phyloP scores from a whole-genome alignment of 768 basidiomycete species.

The Pulveroboletus frians region DNA sequence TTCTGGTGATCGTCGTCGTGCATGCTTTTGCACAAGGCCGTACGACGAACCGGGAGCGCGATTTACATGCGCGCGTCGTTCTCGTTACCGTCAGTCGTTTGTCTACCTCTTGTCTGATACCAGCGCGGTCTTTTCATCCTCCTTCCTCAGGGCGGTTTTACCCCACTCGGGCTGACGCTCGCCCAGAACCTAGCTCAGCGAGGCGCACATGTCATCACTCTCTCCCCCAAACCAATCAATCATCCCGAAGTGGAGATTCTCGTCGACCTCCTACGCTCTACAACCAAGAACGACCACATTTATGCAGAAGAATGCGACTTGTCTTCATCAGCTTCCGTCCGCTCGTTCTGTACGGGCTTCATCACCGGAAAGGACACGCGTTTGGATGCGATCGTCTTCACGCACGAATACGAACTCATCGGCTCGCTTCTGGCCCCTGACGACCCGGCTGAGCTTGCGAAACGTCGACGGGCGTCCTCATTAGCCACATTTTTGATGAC shows the following conservation, averaged over 20 bases:
- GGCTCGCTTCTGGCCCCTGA: conserved; percentile 40
- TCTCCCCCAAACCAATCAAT: conserved; percentile 55
- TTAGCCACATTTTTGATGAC: conserved; percentile 73
- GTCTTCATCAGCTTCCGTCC: conserved; percentile 57
- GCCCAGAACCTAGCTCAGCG: conserved; percentile 62
- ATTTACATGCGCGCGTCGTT: conserved; percentile 66
- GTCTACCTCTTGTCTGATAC: not conserved
- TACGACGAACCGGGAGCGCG: conserved; percentile 65
- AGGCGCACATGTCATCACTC: conserved; percentile 76
- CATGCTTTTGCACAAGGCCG: conserved; percentile 64
- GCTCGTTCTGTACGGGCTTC: conserved; percentile 65
- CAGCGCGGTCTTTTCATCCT: conserved; percentile 1
- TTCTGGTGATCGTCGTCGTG: conserved; percentile 44
- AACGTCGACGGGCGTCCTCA: conserved; percentile 43
- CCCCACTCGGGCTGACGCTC: conserved; percentile 64
- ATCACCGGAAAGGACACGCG: conserved; percentile 58
- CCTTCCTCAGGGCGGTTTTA: conserved; percentile 60
- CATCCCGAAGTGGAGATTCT: conserved; percentile 49
- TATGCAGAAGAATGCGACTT: conserved; percentile 79
- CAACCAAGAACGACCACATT: conserved; percentile 70
- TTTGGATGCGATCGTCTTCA: conserved; percentile 74
- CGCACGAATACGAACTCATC: conserved; percentile 69
- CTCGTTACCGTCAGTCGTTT: conserved; percentile 57
- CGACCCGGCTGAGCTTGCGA: conserved; percentile 30
- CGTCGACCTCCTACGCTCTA: conserved; percentile 59